Percentiles rank a stretch among this genome's conserved stretches.
phyloP scores from a whole-genome alignment of 2,329 filamentous ascomycete genomes.

The Fusarium austroafricanum region DNA sequence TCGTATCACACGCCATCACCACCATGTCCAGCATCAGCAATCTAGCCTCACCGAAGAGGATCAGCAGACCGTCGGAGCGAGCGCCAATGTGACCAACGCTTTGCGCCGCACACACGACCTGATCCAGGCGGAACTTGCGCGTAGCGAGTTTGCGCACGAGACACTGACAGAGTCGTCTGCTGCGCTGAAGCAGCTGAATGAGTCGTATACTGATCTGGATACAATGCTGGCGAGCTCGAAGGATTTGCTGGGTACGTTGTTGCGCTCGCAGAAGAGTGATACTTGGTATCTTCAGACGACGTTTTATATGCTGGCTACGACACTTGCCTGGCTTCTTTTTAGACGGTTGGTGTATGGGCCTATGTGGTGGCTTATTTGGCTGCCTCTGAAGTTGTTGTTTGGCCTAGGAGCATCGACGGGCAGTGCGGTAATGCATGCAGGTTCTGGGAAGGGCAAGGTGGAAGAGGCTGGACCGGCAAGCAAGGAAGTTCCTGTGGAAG shows the following conservation, averaged over 20 bases:
- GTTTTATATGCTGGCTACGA: conserved; percentile 82
- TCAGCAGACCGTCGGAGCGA: conserved; percentile 79
- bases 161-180: conserved; percentile 86
- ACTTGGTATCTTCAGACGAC: conserved; percentile 97
- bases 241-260: conserved; percentile 79
- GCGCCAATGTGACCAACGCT: conserved; percentile 84
- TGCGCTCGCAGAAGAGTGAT: conserved; percentile 93
- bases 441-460: conserved; percentile 42
- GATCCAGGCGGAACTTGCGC: conserved; percentile 84
- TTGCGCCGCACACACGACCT: conserved; percentile 87
- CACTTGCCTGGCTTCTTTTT: conserved; percentile 87
- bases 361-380: conserved; percentile 87
- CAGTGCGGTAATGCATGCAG: conserved; percentile 59
- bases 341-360: conserved; percentile 88
- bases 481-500: conserved; percentile 49
- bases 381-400: conserved; percentile 78
- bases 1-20: conserved; percentile 44
- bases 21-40: conserved; percentile 46
- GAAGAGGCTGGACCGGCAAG: conserved; percentile 45
- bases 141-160: conserved; percentile 90
- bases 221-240: conserved; percentile 79
- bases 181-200: conserved; percentile 82
- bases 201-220: conserved; percentile 84
- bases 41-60: conserved; percentile 69
- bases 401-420: conserved; percentile 68